A percentile compares a stretch with the other conserved stretches of the same genome.
These are phyloP conservation scores for Paracoccidioides lutzii DNA, from an alignment of 2,329 filamentous ascomycete genomes.

Conservation along the genomic window DNA sequence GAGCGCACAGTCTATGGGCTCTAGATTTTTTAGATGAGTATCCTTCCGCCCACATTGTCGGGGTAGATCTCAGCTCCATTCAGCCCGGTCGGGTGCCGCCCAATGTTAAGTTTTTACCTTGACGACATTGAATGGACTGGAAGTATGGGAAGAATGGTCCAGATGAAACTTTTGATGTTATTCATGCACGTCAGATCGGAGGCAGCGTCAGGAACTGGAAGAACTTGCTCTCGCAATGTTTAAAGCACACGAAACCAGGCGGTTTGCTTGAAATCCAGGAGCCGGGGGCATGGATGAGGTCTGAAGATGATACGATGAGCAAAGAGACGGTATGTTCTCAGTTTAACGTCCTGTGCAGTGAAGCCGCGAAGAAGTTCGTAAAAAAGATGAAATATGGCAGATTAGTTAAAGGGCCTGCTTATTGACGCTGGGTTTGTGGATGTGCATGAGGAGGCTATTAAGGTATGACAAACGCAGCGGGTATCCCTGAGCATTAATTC, in stretches of 20 bases:
- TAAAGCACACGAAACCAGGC: slow-evolving; percentile 17
- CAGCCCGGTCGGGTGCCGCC: slow-evolving; percentile 24
- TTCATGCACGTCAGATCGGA: slow-evolving; percentile 20
- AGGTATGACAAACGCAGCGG: slow-evolving; percentile 6
- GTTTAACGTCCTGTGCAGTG: slow-evolving; percentile 15
- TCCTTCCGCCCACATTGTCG: slow-evolving; percentile 24
- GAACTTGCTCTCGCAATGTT: slow-evolving; percentile 13
- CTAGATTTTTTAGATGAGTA: slow-evolving; percentile 31
- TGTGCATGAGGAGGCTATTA: slow-evolving; percentile 17
- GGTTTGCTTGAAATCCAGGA: slow-evolving; percentile 21
- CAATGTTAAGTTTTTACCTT: slow-evolving; percentile 21
- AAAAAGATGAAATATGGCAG: slow-evolving; percentile 17
- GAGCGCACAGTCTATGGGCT: slow-evolving; percentile 29
- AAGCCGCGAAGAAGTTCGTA: slow-evolving; percentile 13
- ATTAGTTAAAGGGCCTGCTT: slow-evolving; percentile 17
- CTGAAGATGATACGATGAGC: slow-evolving; percentile 12
- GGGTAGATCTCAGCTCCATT: slow-evolving; percentile 28
- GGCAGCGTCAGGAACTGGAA: slow-evolving; percentile 16
- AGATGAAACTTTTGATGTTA: slow-evolving; percentile 18
- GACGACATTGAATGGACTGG: slow-evolving; percentile 23
- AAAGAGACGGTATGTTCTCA: slow-evolving; percentile 12
- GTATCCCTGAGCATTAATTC: not conserved
- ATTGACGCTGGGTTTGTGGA: slow-evolving; percentile 23
- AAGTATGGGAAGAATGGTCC: slow-evolving; percentile 15
- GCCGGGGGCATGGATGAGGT: slow-evolving; percentile 14